Evolutionary conservation across 257 asterid genomes (phyloP).

Genomic region (Scutellaria baicalensis): DNA sequence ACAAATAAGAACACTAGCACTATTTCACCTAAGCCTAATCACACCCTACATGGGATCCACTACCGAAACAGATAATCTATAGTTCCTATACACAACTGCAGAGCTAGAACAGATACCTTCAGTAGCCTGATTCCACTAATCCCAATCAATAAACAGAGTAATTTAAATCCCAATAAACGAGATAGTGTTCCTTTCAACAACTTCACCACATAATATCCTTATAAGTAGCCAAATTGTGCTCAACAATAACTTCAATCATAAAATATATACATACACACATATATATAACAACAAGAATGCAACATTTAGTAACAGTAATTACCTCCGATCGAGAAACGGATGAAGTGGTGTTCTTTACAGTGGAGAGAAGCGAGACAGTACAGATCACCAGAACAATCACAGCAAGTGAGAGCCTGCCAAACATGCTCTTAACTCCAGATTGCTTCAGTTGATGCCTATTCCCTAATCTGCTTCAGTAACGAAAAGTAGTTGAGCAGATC

Average conservation of each 20-base stretch:
- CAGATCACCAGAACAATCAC: constrained; percentile 65
- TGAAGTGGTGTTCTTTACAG: constrained; percentile 32
- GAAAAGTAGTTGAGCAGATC: constrained; percentile 24
- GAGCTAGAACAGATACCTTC: background rate
- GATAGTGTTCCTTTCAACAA: background rate
- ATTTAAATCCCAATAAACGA: background rate
- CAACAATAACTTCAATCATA: background rate
- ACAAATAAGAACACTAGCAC: background rate
- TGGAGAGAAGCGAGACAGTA: constrained; percentile 49
- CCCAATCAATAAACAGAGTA: constrained; percentile 1
- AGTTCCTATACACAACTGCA: background rate
- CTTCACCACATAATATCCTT: background rate
- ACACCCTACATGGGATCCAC: constrained; percentile 3
- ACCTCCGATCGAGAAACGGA: constrained; percentile 50
- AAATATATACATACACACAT: background rate
- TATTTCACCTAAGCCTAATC: background rate
- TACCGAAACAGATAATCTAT: background rate
- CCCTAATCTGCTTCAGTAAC: constrained; percentile 39
- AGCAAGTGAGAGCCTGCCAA: constrained; percentile 60
- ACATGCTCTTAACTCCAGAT: constrained; percentile 68
- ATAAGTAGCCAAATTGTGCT: constrained; percentile 5
- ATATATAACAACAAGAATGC: background rate
- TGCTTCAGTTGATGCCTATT: constrained; percentile 68
- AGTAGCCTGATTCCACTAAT: background rate
- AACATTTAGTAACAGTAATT: background rate